Percentiles rank a stretch among this genome's conserved stretches.
Evolutionary conservation across 176 grass and related monocot genomes (phyloP).

Genomic region (Bothriochloa decipiens): DNA sequence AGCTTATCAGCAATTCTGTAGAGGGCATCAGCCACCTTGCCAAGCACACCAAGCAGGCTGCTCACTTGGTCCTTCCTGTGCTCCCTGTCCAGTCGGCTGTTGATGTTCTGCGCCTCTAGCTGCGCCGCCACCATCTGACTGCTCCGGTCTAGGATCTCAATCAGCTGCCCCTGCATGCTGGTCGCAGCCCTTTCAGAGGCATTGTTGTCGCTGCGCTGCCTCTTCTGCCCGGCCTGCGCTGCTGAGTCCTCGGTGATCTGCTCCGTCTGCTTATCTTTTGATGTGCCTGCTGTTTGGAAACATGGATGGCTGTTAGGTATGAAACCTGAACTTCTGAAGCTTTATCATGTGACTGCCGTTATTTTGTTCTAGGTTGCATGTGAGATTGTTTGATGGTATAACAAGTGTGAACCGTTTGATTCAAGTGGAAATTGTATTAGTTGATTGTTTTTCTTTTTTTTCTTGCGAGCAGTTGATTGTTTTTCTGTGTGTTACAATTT

Average conservation of each 20-base stretch:
- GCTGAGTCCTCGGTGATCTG: constrained; percentile 41
- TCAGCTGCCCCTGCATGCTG: constrained; percentile 50
- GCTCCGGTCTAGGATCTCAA: constrained; percentile 77
- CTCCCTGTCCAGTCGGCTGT: constrained; percentile 89
- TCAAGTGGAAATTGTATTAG: not conserved
- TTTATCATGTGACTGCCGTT: not conserved
- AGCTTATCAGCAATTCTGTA: constrained; percentile 94
- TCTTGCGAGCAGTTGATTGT: too few species aligned
- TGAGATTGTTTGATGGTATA: not conserved
- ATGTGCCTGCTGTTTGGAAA: constrained; percentile 55
- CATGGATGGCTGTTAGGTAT: constrained; percentile 35
- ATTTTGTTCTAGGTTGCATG: not conserved
- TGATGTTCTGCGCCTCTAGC: constrained; percentile 80
- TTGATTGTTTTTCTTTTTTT: not conserved
- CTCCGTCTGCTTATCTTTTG: constrained; percentile 70
- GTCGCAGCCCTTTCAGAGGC: not conserved
- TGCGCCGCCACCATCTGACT: constrained; percentile 62
- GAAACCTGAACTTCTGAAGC: not conserved
- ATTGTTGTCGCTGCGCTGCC: constrained; percentile 49
- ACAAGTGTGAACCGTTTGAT: constrained; percentile 9
- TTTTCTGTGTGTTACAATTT: not conserved
- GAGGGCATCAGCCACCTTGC: constrained; percentile 90
- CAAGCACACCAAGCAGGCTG: constrained; percentile 74
- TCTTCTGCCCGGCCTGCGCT: constrained; percentile 55
- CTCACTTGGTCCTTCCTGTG: constrained; percentile 82